Base-by-base conservation (phyloP, 495 filamentous ascomycete genomes). In the Penicillium cataractarum region DNA sequence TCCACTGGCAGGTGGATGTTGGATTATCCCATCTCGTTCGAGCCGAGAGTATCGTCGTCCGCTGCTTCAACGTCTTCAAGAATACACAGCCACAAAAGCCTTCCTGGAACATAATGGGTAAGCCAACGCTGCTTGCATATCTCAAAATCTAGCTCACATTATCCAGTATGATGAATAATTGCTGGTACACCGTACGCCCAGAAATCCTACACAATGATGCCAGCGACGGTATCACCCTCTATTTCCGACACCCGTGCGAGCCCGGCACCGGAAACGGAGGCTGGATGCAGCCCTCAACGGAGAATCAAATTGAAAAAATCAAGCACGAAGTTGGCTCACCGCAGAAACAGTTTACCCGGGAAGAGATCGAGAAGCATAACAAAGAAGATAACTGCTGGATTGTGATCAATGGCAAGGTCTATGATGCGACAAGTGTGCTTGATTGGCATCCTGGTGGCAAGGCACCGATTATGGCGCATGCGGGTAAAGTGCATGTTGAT, bases 401-500 rank as follows among this genome's bases (percentile, higher is more conserved):
- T 60, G 89, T 90, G 67, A 84, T 92, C 61, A 86, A 85, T 62
- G 92, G 90, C 46, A 85, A 83, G 37, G 92, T 97, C n/a, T 97
- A 96, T 75, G 92, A 97, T 72, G 84, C 93, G 42, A 80, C 89
- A 3, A 86, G 59, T 22, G 69, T 71, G 2, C 35, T 74, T 8
- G 53, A 55, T 6, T 68, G 63, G 62, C 73, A 75, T 61, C 73
- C 73, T 6, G 73, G 73, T 19, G 71, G 73, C 22, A 77, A 74
- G 50, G 49, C 49, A 19, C 24, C 49, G 12, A 52, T 52, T 19
- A 27, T 52, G 26, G 24, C 26, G 12, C 49, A 52, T 21, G 49
- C 49, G 9, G 49, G 49, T 6, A 52, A 52, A 6, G 49, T 52
- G 24, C 49, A 52, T 32, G 26, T 22, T 0, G 49, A 52, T 27